Percentiles rank a stretch among this genome's conserved stretches.
phyloP scores from a whole-genome alignment of 441 rosid genomes.

The Flueggea neowawraea region DNA sequence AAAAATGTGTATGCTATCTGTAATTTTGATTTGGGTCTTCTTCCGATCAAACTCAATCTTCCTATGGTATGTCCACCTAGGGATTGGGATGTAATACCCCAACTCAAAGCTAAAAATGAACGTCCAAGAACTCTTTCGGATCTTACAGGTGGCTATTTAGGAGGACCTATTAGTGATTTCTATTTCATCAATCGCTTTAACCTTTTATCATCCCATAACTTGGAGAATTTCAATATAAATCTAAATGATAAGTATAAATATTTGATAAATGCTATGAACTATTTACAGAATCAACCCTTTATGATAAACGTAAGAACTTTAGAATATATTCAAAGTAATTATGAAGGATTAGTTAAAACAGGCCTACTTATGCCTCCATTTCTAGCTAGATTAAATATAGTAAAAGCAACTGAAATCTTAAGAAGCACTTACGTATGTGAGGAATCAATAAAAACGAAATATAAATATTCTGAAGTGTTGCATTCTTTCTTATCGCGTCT shows the following conservation, averaged over 20 bases:
- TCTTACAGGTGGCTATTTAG: conserved; percentile 6
- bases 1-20: neutral
- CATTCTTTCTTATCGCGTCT: neutral
- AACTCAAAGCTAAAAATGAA: neutral
- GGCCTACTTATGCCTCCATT: conserved; percentile 7
- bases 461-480: neutral
- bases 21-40: neutral
- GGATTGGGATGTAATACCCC: neutral
- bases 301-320: neutral
- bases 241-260: neutral
- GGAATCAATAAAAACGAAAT: neutral
- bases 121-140: neutral
- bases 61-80: conserved; percentile 11
- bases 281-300: conserved; percentile 2
- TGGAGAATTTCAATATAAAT: conserved; percentile 1
- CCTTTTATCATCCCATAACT: neutral
- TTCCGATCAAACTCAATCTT: conserved; percentile 7
- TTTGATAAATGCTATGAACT: neutral
- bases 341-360: neutral
- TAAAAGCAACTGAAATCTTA: neutral
- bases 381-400: neutral
- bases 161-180: neutral
- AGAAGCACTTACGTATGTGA: neutral
- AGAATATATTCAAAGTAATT: neutral
- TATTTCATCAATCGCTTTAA: conserved; percentile 1